Base-by-base conservation (phyloP, 2,329 filamentous ascomycete species). In the Colletotrichum gloeosporioides region DNA sequence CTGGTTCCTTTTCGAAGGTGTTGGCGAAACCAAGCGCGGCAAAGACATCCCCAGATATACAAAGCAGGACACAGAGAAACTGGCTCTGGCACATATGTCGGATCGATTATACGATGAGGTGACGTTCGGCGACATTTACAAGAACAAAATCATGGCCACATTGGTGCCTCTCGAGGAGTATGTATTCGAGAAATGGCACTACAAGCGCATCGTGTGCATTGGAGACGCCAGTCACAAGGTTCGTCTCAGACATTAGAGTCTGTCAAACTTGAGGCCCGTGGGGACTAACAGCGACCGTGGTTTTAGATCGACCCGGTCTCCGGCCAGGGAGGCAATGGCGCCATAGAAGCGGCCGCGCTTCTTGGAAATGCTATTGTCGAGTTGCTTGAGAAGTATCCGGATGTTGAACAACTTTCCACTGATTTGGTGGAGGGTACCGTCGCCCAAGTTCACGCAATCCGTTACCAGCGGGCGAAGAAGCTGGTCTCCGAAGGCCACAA, bases 211-310 rank as follows among this genome's bases (percentile, higher is more conserved):
- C 6, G 80, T 87, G 1, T 79, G 82, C 2, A 81, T 88, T 6
- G 86, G 86, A 1, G 87, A 88, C 76, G 81, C 86, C 1, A 84
- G 82, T 8, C 86, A 88, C 76, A 88, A 87, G 81, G 84, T 83
- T 78, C 10, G 18, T 13, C 13, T 13, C 10, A 10, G 2, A 15
- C 15, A 12, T 8, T 4, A 18, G 8, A 7, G 36, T 10, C 10
- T 8, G 13, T 15, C 34, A 29, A 3, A 1, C 4, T 16, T 29
- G 6, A 65, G 4, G 32, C 62, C 59, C 9, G 69, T 34, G 7
- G 18, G 9, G 9, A 44, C 39, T 49, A 49, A 49, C 39, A 4
- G 4, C 9, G 39, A 13, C 0, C 44, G 6, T 22, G 44, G 3
- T 6, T 4, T 12, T 80, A 53, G 80, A 75, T 78, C 16, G 77